Evolutionary conservation across 2,329 filamentous ascomycete genomes (phyloP).

Genomic region (Paecilomyces niveus): DNA sequence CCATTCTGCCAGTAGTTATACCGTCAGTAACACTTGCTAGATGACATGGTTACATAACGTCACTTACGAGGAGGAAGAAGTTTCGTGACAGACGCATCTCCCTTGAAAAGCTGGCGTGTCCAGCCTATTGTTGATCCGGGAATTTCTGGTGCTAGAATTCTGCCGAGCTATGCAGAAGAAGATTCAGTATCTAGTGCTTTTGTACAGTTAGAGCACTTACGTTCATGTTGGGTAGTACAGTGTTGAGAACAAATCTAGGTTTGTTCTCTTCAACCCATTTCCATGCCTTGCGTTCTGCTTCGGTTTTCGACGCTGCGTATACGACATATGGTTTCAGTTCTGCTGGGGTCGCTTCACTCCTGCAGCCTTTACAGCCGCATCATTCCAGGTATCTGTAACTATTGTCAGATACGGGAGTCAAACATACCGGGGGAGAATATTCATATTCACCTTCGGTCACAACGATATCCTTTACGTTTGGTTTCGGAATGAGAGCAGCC

Average conservation of each 20-base stretch:
- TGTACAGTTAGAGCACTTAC: constrained; percentile 10
- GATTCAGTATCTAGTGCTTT: background rate
- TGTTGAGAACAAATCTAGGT: constrained; percentile 36
- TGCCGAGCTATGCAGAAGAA: background rate
- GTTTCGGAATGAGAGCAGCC: background rate
- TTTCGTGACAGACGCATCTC: background rate
- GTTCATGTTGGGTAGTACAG: constrained; percentile 25
- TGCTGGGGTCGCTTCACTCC: constrained; percentile 20
- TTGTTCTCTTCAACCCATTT: constrained; percentile 38
- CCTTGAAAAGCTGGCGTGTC: background rate
- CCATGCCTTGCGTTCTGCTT: constrained; percentile 41
- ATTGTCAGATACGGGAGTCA: background rate
- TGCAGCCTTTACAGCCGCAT: constrained; percentile 22
- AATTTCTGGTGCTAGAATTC: background rate
- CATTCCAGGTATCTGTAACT: constrained; percentile 11
- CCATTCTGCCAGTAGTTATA: constrained; percentile 24
- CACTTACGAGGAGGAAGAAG: background rate
- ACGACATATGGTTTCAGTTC: constrained; percentile 18
- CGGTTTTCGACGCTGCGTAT: constrained; percentile 43
- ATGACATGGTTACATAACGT: background rate
- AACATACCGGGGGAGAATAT: background rate
- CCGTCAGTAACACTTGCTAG: background rate
- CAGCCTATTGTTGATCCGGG: background rate
- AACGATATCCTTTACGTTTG: constrained; percentile 3
- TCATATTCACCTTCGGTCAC: constrained; percentile 1